Base-by-base conservation (phyloP, 345 rosid genomes). In the Gossypium mustelinum region DNA sequence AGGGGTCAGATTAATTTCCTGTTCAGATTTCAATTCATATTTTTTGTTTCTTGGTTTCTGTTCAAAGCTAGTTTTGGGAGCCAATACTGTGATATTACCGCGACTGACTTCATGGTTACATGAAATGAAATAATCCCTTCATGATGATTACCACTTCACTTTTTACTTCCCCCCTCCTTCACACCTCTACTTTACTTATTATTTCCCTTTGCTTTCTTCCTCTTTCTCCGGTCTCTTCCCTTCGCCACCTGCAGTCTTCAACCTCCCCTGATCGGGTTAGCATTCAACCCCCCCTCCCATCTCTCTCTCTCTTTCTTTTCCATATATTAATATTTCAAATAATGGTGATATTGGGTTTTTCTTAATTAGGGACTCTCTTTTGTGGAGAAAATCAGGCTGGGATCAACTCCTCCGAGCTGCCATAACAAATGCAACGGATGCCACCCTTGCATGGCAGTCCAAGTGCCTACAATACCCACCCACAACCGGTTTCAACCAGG, bases 351-450 rank as follows among this genome's bases (percentile, higher is more conserved):
- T 34, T 34, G 27, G 27, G 20, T 9, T 56, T 56, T 24, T 39
- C 11, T 34, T 34, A 34, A 76, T 43, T 62, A 90, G 97, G 89
- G 73, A 1, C 66, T 81, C 77, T 56, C 81, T 60, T 76, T 80
- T 11, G 96, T 87, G 72, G 95, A 85, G 73, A 89, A 91, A 82
- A 82, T 91, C 7, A 86, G 98, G 79, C 71, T 94, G 69, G 98
- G 98, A 50, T 94, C 97, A 2, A 88, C 82, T 2, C 97, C 97
- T 44, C 98, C 98, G 3, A 91, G 97, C 75, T 94, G 98, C 77
- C 90, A 89, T 86, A 92, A 84, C 85, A 91, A 89, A 78, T 94
- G 98, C 86, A 94, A 84, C 63, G 74, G 80, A 2, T 94, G 98
- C 58, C 97, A 91, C 78, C 97, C 98, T 3, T 94, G 98, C 89